These are phyloP conservation scores for Gamsiella multidivaricata DNA, from an alignment of 192 early-diverging fungal species.

Conservation along the genomic window DNA sequence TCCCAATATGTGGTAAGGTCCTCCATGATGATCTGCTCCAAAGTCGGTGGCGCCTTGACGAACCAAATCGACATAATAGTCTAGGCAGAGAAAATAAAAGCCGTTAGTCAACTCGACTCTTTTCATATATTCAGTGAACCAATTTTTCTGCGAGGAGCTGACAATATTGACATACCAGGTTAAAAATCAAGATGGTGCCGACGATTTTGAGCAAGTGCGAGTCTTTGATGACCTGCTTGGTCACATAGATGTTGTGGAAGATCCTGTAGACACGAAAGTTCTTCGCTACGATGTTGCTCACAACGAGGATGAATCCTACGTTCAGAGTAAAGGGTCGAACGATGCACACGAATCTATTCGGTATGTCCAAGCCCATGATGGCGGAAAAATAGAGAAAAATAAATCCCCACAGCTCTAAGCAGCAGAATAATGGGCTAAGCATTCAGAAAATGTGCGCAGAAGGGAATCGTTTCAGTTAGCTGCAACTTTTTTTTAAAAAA, in stretches of 20 bases:
- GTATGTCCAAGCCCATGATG: conserved; percentile 53
- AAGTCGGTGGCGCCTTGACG: conserved; percentile 37
- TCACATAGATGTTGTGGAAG: conserved; percentile 65
- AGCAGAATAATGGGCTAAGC: conserved; percentile 62
- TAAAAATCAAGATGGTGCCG: conserved; percentile 40
- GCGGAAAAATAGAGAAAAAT: conserved; percentile 56
- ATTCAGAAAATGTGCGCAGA: no score
- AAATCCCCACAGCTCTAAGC: conserved; percentile 61
- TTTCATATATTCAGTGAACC: neutral
- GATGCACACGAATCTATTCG: conserved; percentile 51
- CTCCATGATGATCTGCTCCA: conserved; percentile 34
- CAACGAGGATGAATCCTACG: conserved; percentile 54
- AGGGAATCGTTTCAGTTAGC: neutral
- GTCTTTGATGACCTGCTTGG: conserved; percentile 60
- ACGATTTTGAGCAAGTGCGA: conserved; percentile 57
- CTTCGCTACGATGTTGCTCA: conserved; percentile 65
- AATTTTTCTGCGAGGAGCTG: neutral
- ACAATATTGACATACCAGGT: conserved; percentile 57
- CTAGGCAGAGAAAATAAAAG: conserved; percentile 14
- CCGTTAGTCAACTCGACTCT: no score
- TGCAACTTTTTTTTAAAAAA: neutral
- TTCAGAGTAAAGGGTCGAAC: conserved; percentile 52
- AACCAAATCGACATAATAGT: conserved; percentile 52
- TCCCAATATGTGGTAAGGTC: conserved; percentile 58
- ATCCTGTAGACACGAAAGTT: conserved; percentile 66